Base-by-base conservation (phyloP, 1,284 basidiomycete genomes). In the Naganishia albida region DNA sequence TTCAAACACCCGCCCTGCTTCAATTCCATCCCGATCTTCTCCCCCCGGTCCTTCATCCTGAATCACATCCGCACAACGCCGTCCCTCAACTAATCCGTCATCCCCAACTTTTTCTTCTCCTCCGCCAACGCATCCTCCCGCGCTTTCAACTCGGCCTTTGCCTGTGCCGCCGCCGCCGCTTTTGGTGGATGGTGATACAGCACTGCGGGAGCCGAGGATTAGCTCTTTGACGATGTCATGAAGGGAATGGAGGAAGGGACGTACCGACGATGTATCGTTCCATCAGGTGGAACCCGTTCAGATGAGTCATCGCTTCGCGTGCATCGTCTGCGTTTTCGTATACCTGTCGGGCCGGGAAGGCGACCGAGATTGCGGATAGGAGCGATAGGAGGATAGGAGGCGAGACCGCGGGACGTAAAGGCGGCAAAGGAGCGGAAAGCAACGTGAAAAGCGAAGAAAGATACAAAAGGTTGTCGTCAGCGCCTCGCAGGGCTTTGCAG, bases 271-370 rank as follows among this genome's bases (percentile, higher is more conserved):
- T 95, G 80, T 99, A 99, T 39, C 96, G 87, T 79, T 97, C 95
- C 82, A 96, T 93, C 68, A 99, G 80, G 81, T 99, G 95, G 82
- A 99, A 99, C 44, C 95, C 96, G 73, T 99, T 99, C 75, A 99
- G 79, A 78, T 96, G 91, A 75, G 95, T 93, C 64, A 96, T 86
- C 0, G 95, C 95, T 74, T 94, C 93, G 80, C 97, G 97, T 18
- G 91, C 92, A 88, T 93, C 77, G 53, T 80, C 78, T 16, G 78
- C 75, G 50, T 68, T 71, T 64, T 80, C 78, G 65, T 72, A 80
- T 26, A 78, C 69, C 66, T 68, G 30, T 13, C 50, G 13, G n/a
- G 48, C 13, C 57, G 1, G 25, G 18, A 30, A 39, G 49, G 39
- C 26, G 56, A 25, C 1, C n/a, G n/a, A n/a, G n/a, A n/a, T n/a